Evolutionary conservation across 176 grass and related monocot species (phyloP).

Genomic region (Chrysopogon serrulatus): DNA sequence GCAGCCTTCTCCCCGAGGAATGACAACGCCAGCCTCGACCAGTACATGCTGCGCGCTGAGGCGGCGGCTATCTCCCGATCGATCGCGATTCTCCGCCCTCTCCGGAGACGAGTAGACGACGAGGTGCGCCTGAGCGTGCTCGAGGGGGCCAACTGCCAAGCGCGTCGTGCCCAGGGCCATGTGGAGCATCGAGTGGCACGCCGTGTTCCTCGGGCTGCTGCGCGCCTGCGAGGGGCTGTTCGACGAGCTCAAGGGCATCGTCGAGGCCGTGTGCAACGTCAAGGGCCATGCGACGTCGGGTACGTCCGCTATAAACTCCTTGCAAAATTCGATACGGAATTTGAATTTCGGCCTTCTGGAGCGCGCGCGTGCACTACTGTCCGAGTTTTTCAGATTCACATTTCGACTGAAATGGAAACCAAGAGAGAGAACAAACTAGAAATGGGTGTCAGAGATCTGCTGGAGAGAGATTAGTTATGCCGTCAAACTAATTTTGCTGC

Average conservation of each 20-base stretch:
- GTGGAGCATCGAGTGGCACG: not conserved
- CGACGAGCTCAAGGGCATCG: not conserved
- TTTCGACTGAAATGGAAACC: not conserved
- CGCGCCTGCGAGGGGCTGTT: not conserved
- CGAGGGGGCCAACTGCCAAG: not conserved
- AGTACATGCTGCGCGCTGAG: not conserved
- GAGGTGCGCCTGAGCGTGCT: constrained; percentile 4
- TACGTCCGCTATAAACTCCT: constrained; percentile 1
- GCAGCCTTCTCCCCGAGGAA: not conserved
- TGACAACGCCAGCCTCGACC: not conserved
- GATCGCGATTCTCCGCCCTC: no score
- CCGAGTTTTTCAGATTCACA: no score
- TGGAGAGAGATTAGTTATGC: not conserved
- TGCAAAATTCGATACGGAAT: not conserved
- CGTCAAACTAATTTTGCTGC: not conserved
- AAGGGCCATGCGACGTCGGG: no score
- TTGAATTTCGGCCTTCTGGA: not conserved
- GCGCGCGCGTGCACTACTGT: no score
- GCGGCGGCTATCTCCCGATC: no score
- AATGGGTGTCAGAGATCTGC: not conserved
- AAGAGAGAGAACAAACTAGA: not conserved
- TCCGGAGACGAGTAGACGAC: no score
- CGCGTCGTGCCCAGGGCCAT: constrained; percentile 2
- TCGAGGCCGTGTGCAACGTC: not conserved
- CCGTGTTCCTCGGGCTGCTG: constrained; percentile 18